A percentile compares a stretch with the other conserved stretches of the same genome.
These are phyloP conservation scores for Iris pallida DNA, from an alignment of 116 monocot genomes.

Conservation along the genomic window DNA sequence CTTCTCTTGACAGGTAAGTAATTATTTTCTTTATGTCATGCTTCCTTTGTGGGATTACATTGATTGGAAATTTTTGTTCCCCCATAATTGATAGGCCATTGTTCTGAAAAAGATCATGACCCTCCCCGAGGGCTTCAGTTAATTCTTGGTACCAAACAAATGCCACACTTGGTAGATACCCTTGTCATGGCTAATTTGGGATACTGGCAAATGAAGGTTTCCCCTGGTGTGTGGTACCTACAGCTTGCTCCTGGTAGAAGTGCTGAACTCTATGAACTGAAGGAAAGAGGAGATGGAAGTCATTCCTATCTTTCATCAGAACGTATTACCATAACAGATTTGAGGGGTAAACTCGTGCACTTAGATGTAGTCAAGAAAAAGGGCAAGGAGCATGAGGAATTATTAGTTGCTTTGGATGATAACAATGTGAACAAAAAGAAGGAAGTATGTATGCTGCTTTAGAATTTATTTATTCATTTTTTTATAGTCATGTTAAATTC, in stretches of 20 bases:
- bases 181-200: constrained; percentile 98
- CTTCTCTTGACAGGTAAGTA: constrained; percentile 79
- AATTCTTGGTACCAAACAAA: constrained; percentile 74
- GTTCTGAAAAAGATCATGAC: constrained; percentile 90
- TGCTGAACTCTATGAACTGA: constrained; percentile 73
- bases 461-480: neutral
- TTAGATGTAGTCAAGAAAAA: constrained; percentile 66
- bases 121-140: constrained; percentile 94
- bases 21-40: neutral
- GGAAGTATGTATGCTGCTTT: constrained; percentile 27
- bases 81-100: constrained; percentile 53
- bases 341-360: constrained; percentile 83
- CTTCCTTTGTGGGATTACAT: neutral
- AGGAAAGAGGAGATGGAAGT: constrained; percentile 37
- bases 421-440: constrained; percentile 27
- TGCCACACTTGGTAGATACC: constrained; percentile 84
- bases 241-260: constrained; percentile 92
- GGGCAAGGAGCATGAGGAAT: constrained; percentile 77
- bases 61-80: constrained; percentile 3
- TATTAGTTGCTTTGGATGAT: constrained; percentile 61
- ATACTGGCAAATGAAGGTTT: constrained; percentile 99
- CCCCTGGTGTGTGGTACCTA: constrained; percentile 87
- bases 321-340: constrained; percentile 68
- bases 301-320: constrained; percentile 31
- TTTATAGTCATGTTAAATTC: neutral